A percentile compares a stretch with the other conserved stretches of the same genome.
These are phyloP conservation scores for Xerocomellus intermedius DNA, from an alignment of 768 basidiomycete genomes.

Conservation along the genomic window DNA sequence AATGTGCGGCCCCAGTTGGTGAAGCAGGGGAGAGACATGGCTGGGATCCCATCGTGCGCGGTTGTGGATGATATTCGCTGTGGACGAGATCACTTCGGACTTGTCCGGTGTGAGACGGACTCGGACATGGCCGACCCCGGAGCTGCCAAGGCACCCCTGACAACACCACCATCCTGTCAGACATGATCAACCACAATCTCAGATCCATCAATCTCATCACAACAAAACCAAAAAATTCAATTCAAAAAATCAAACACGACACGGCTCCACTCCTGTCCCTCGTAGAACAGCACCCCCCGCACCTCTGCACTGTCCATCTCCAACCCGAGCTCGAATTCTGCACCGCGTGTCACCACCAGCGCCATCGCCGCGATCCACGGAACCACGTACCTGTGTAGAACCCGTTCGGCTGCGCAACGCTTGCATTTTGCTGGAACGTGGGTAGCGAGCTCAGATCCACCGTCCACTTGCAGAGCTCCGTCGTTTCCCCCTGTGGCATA, in stretches of 20 bases:
- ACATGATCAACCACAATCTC: not conserved
- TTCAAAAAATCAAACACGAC: slow-evolving; percentile 57
- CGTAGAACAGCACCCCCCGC: slow-evolving; percentile 72
- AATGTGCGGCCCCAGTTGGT: slow-evolving; percentile 88
- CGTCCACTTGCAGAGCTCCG: slow-evolving; percentile 82
- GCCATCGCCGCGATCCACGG: not conserved
- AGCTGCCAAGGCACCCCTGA: slow-evolving; percentile 5
- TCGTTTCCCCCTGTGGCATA: slow-evolving; percentile 55
- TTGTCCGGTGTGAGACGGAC: slow-evolving; percentile 1
- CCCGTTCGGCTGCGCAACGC: slow-evolving; percentile 52
- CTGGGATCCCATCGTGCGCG: too few species aligned
- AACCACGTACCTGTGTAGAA: slow-evolving; percentile 71
- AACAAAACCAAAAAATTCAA: not conserved
- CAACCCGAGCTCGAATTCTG: slow-evolving; percentile 82
- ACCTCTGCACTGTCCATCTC: slow-evolving; percentile 87
- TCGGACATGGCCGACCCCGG: not conserved
- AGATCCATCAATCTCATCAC: slow-evolving; percentile 5
- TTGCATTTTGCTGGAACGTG: slow-evolving; percentile 71
- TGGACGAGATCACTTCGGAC: not conserved
- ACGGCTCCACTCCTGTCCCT: slow-evolving; percentile 79
- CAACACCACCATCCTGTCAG: not conserved
- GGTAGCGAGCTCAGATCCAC: slow-evolving; percentile 79
- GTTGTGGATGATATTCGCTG: too few species aligned
- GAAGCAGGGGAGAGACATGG: slow-evolving; percentile 42
- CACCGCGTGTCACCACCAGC: not conserved